These are phyloP conservation scores for Rhynchosporium graminicola DNA, from an alignment of 2,329 filamentous ascomycete genomes.

Conservation along the genomic window DNA sequence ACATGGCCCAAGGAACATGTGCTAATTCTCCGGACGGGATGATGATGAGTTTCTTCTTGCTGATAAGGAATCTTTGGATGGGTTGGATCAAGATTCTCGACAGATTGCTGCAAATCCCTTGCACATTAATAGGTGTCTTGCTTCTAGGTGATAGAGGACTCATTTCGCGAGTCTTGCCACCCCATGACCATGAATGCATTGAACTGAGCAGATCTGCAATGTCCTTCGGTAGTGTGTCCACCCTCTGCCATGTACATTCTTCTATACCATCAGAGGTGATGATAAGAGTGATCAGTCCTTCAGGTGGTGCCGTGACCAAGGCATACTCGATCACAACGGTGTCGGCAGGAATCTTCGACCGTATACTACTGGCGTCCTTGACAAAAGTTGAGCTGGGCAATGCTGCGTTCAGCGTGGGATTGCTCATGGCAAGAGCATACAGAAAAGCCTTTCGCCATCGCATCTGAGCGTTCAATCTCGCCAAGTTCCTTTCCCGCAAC, in stretches of 20 bases:
- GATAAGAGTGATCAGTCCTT: slow-evolving; percentile 11
- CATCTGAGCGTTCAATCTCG: slow-evolving; percentile 3
- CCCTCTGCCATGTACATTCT: slow-evolving; percentile 14
- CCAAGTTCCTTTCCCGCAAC: slow-evolving; percentile 3
- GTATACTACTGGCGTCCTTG: slow-evolving; percentile 12
- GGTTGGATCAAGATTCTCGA: slow-evolving; percentile 12
- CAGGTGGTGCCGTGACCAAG: slow-evolving; percentile 2
- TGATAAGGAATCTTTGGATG: background rate
- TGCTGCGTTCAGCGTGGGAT: slow-evolving; percentile 11
- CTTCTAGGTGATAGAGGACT: slow-evolving; percentile 10
- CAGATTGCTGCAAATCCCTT: slow-evolving; percentile 4
- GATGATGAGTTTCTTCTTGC: slow-evolving; percentile 12
- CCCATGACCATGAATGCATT: slow-evolving; percentile 10
- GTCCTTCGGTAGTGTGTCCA: slow-evolving; percentile 1
- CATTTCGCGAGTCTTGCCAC: slow-evolving; percentile 3
- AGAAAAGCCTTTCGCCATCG: slow-evolving; percentile 13
- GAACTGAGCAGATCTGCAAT: slow-evolving; percentile 5
- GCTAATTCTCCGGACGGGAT: slow-evolving; percentile 11
- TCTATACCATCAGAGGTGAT: slow-evolving; percentile 13
- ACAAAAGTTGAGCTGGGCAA: slow-evolving; percentile 11
- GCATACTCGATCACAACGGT: slow-evolving; percentile 14
- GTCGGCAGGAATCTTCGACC: slow-evolving; percentile 5
- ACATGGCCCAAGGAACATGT: slow-evolving; percentile 13
- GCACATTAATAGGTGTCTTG: slow-evolving; percentile 4
- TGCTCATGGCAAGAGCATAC: slow-evolving; percentile 10